Conservation (phyloP, 345 rosid species). For the Brassica incana region DNA sequence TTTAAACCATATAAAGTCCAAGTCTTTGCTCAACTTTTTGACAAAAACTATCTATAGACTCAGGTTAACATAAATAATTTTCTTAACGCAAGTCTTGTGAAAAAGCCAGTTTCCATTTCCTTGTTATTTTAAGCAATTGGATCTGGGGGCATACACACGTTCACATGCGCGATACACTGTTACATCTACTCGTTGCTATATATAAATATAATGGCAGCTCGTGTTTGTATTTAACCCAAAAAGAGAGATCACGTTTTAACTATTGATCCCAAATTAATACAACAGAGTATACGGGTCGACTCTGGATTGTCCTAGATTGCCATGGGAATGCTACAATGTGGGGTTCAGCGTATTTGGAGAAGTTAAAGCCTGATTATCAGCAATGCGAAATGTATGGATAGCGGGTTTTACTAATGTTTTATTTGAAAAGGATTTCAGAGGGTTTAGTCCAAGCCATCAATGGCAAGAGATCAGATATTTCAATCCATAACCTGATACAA, state of each 20-base stretch:
- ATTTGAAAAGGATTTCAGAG: too few relatives aligned
- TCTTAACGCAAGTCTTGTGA: background rate
- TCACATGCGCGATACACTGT: background rate
- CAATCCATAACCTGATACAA: too few relatives aligned
- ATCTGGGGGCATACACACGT: background rate
- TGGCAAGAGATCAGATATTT: too few relatives aligned
- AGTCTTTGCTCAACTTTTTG: conserved; percentile 11
- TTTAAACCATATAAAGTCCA: background rate
- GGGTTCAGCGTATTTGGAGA: too few relatives aligned
- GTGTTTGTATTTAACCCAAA: background rate
- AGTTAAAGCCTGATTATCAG: too few relatives aligned
- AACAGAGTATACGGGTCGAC: too few relatives aligned
- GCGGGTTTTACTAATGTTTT: too few relatives aligned
- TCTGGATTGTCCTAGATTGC: too few relatives aligned
- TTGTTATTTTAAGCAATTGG: background rate
- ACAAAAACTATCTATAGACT: background rate
- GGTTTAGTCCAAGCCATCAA: too few relatives aligned
- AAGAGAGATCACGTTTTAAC: background rate
- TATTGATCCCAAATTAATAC: background rate
- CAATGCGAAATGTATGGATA: too few relatives aligned
- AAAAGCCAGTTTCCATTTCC: background rate
- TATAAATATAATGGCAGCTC: background rate
- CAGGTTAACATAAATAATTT: background rate
- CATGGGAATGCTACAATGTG: too few relatives aligned
- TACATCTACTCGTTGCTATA: background rate